Percentiles rank a stretch among this genome's conserved stretches.
phyloP scores from a whole-genome alignment of 176 grass and related monocot species.

The Typha latifolia region DNA sequence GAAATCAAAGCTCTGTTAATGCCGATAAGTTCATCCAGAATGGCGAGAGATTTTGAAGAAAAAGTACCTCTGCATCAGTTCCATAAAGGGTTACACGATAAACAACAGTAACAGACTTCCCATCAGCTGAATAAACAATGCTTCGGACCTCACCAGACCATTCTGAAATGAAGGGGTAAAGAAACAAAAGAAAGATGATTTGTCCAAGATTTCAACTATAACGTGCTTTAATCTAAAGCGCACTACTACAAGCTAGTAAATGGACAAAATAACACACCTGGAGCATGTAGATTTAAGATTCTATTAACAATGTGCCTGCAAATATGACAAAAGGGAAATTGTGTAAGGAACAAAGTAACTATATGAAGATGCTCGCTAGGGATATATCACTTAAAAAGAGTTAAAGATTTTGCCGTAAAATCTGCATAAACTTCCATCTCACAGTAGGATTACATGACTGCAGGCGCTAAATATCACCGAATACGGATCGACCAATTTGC shows the following conservation, averaged over 20 bases:
- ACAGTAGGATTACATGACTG: not conserved
- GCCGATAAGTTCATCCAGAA: not conserved
- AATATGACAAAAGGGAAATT: conserved; percentile 10
- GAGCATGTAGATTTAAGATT: conserved; percentile 77
- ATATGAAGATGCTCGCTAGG: not conserved
- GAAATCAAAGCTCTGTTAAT: not conserved
- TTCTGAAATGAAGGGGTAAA: conserved; percentile 33
- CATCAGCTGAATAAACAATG: conserved; percentile 73
- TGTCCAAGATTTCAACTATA: conserved; percentile 3
- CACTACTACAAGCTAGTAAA: not conserved
- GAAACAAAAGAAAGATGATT: conserved; percentile 8
- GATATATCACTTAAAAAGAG: not conserved
- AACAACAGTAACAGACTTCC: conserved; percentile 77
- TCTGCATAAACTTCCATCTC: not conserved
- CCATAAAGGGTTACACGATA: conserved; percentile 89
- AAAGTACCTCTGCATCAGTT: conserved; percentile 80
- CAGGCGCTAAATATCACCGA: not conserved
- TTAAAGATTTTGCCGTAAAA: not conserved
- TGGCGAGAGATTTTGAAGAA: conserved; percentile 2
- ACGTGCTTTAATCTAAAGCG: not conserved
- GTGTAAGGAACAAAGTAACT: not conserved
- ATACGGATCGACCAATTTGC: not conserved
- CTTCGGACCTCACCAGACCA: conserved; percentile 87
- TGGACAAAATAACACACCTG: conserved; percentile 32
- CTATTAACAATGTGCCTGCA: conserved; percentile 91